Conservation (phyloP, 179 eudicot genomes). For the Nepenthes alata region DNA sequence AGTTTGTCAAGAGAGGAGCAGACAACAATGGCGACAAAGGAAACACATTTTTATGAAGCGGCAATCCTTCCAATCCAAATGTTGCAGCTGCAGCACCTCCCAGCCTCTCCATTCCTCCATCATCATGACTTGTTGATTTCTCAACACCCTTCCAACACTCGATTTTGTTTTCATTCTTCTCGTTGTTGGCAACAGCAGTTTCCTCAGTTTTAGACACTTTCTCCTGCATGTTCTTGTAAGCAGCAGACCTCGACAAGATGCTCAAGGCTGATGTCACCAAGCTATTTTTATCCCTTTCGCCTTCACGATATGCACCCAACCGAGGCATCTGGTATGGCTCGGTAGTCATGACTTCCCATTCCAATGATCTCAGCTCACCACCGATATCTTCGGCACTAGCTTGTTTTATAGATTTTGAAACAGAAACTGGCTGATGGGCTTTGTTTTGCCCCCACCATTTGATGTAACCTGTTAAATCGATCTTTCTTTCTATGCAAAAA, state of each 20-base stretch:
- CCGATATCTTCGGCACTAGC: slow-evolving; percentile 54
- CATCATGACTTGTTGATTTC: slow-evolving; percentile 37
- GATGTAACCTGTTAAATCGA: slow-evolving; percentile 72
- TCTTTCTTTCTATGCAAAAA: slow-evolving; percentile 67
- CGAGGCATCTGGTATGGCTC: slow-evolving; percentile 93
- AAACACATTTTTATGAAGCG: slow-evolving; percentile 51
- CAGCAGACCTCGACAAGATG: slow-evolving; percentile 73
- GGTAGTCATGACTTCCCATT: slow-evolving; percentile 43
- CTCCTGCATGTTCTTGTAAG: slow-evolving; percentile 77
- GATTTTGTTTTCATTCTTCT: slow-evolving; percentile 47
- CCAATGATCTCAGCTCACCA: slow-evolving; percentile 65
- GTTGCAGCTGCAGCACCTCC: slow-evolving; percentile 33
- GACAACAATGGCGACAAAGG: slow-evolving; percentile 60
- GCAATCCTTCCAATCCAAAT: slow-evolving; percentile 30
- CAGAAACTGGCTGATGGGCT: slow-evolving; percentile 42
- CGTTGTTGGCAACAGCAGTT: slow-evolving; percentile 42
- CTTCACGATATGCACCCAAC: slow-evolving; percentile 56
- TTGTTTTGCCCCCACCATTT: slow-evolving; percentile 90
- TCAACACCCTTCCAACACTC: slow-evolving; percentile 56
- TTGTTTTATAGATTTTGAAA: slow-evolving; percentile 37
- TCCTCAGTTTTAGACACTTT: slow-evolving; percentile 59
- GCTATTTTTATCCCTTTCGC: slow-evolving; percentile 30
- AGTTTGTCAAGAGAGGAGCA: slow-evolving; percentile 73
- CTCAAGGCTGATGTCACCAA: slow-evolving; percentile 65
- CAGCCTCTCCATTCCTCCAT: slow-evolving; percentile 37